Conservation (phyloP, 345 rosid species). For the Streptanthus diversifolius region DNA sequence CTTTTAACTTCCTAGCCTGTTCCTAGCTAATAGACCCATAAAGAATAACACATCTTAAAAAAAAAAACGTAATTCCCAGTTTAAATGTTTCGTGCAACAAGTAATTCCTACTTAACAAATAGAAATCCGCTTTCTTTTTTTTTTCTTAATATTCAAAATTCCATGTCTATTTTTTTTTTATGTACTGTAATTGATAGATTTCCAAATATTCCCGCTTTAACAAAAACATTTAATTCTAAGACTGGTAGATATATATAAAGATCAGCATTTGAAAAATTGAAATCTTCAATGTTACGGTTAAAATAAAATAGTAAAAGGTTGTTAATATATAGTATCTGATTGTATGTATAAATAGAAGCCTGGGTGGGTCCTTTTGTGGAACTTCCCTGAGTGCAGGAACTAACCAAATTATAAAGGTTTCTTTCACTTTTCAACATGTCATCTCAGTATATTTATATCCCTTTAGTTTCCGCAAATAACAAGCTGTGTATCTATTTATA, state of each 20-base stretch:
- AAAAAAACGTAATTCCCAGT: too few relatives aligned
- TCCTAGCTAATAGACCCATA: not conserved
- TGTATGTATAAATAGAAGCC: not conserved
- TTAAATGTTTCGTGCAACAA: not conserved
- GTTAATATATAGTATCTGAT: not conserved
- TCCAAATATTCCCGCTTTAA: not conserved
- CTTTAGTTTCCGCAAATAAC: not conserved
- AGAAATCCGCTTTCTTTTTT: not conserved
- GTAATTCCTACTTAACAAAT: not conserved
- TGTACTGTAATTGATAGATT: not conserved
- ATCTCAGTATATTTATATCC: not conserved
- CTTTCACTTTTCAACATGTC: constrained; percentile 23
- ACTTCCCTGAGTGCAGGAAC: constrained; percentile 34
- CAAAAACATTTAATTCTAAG: not conserved
- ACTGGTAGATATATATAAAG: not conserved
- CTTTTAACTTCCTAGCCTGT: not conserved
- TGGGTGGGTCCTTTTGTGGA: constrained; percentile 6
- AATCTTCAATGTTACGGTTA: not conserved
- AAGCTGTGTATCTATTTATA: not conserved
- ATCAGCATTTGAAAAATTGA: not conserved
- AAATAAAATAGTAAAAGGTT: not conserved
- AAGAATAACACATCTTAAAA: too few relatives aligned
- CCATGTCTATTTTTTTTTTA: not conserved
- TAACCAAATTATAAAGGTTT: constrained; percentile 13
- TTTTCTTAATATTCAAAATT: not conserved